Percentiles rank a stretch among this genome's conserved stretches.
Conservation (phyloP, 108 stramenopile species). For the Nannochloropsis granulata region DNA sequence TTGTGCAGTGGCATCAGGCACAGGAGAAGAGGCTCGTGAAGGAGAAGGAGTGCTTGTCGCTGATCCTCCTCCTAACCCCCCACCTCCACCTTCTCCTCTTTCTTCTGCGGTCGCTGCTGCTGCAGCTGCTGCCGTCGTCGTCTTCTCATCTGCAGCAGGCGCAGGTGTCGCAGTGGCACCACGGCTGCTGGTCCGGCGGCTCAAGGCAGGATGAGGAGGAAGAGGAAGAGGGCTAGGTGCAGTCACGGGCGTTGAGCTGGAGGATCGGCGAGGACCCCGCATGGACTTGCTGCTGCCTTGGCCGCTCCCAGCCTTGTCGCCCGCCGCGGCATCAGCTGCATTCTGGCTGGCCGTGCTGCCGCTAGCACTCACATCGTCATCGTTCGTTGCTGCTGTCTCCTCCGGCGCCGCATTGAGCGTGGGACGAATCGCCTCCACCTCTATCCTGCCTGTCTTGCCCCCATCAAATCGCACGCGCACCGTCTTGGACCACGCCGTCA, state of each 20-base stretch:
- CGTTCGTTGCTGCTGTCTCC: neutral
- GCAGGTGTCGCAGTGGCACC: neutral
- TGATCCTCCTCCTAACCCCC: neutral
- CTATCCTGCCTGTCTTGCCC: neutral
- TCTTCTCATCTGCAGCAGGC: neutral
- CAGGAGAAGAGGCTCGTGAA: too few relatives aligned
- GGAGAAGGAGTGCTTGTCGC: too few relatives aligned
- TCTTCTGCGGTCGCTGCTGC: too few relatives aligned
- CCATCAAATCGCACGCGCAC: neutral
- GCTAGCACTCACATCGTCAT: neutral
- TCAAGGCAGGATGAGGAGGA: neutral
- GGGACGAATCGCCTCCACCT: neutral
- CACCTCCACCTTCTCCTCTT: neutral
- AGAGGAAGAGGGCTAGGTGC: neutral
- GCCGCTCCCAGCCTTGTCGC: neutral
- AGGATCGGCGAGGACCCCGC: neutral
- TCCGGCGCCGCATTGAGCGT: neutral
- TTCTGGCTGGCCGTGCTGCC: neutral
- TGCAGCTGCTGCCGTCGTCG: neutral
- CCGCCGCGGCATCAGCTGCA: neutral
- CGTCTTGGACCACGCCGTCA: neutral
- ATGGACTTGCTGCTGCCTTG: neutral
- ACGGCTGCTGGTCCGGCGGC: neutral
- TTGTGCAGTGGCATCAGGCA: neutral
- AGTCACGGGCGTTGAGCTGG: neutral